phyloP scores from a whole-genome alignment of 2,329 filamentous ascomycete species.

The Calonectria pauciramosa region DNA sequence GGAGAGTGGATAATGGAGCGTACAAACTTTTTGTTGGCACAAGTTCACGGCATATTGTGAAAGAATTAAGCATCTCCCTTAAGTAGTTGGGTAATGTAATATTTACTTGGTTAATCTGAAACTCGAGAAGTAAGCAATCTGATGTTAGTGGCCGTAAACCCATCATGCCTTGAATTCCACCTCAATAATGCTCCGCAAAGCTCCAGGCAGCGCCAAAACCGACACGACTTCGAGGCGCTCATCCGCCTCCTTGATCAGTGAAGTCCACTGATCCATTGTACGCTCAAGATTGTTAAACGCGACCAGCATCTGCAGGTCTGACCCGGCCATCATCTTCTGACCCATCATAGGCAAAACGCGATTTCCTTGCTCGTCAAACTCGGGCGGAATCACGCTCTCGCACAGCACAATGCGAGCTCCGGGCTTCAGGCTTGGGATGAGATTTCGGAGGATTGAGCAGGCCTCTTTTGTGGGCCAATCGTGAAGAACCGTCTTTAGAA shows the following conservation, averaged over 20 bases:
- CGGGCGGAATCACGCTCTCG: slow-evolving; percentile 48
- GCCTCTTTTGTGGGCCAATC: slow-evolving; percentile 66
- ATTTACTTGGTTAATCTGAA: neutral
- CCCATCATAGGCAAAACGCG: slow-evolving; percentile 8
- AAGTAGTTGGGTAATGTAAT: neutral
- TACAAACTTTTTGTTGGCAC: slow-evolving; percentile 1
- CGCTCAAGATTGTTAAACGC: neutral
- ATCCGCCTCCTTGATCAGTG: slow-evolving; percentile 5
- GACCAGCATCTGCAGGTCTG: slow-evolving; percentile 60
- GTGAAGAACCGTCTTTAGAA: slow-evolving; percentile 68
- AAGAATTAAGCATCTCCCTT: neutral
- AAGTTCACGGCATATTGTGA: neutral
- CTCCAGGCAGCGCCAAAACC: neutral
- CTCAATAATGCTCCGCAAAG: neutral
- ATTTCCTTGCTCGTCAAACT: slow-evolving; percentile 38
- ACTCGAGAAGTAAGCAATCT: neutral
- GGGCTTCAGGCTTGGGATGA: neutral
- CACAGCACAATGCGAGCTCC: slow-evolving; percentile 4
- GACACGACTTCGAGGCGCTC: neutral
- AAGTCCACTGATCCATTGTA: neutral
- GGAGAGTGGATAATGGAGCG: neutral
- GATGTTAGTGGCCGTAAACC: neutral
- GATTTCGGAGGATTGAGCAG: slow-evolving; percentile 50
- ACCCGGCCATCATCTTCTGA: slow-evolving; percentile 13
- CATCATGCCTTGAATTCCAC: neutral